Percentiles rank a stretch among this genome's conserved stretches.
Conservation (phyloP, 768 basidiomycete genomes). For the Boletus pseudo-olivaceus region DNA sequence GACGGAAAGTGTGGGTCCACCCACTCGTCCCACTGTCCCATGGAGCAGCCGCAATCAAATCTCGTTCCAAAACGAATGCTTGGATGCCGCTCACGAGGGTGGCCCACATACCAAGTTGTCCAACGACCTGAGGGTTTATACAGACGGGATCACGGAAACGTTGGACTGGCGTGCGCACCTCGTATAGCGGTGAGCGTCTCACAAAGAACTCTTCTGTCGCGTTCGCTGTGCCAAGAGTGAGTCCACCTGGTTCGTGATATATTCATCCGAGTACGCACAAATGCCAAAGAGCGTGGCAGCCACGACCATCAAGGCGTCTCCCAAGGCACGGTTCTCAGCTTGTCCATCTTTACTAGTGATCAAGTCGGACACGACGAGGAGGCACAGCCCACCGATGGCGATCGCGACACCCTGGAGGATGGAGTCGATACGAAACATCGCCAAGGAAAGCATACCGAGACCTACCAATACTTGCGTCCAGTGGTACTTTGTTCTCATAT, state of each 20-base stretch:
- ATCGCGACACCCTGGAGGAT: constrained; percentile 59
- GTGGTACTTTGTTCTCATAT: constrained; percentile 73
- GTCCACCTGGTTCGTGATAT: not conserved
- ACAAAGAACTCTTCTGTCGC: constrained; percentile 89
- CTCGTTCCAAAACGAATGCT: constrained; percentile 68
- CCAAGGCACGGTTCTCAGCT: constrained; percentile 61
- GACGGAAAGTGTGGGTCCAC: constrained; percentile 23
- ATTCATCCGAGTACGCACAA: constrained; percentile 44
- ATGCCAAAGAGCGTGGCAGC: constrained; percentile 85
- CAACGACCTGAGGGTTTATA: constrained; percentile 53
- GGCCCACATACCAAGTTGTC: constrained; percentile 83
- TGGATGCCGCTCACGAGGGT: constrained; percentile 74
- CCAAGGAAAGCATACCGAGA: not conserved
- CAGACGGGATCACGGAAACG: not conserved
- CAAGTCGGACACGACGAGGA: constrained; percentile 77
- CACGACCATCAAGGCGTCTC: constrained; percentile 81
- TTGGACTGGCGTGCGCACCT: constrained; percentile 37
- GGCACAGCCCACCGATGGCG: constrained; percentile 67
- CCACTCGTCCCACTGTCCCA: constrained; percentile 71
- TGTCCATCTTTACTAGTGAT: constrained; percentile 70
- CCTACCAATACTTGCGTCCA: constrained; percentile 78
- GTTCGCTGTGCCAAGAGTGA: constrained; percentile 52
- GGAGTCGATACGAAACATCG: not conserved
- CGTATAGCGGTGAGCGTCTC: constrained; percentile 73
- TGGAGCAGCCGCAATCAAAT: constrained; percentile 52